These are phyloP conservation scores for Oryza meridionalis DNA, from an alignment of 176 grass and related monocot genomes.

Conservation along the genomic window DNA sequence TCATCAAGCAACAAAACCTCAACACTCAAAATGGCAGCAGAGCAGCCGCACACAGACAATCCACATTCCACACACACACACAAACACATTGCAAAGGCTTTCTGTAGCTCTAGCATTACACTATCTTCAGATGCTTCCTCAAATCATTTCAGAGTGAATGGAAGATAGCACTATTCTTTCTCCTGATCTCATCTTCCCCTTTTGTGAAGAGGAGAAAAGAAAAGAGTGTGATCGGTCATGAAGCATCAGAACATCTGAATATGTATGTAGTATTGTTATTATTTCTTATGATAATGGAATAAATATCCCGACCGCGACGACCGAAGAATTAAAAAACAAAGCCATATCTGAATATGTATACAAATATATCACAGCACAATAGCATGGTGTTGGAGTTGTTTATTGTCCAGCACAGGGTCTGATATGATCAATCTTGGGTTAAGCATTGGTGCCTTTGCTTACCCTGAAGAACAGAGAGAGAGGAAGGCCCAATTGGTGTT, in stretches of 20 bases:
- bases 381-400: constrained; percentile 14
- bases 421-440: constrained; percentile 1
- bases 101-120: constrained; percentile 9
- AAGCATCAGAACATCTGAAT: constrained; percentile 45
- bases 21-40: constrained; percentile 9
- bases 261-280: not conserved
- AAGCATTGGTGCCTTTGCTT: constrained; percentile 1
- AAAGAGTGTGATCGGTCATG: constrained; percentile 15
- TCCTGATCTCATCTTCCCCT: not conserved
- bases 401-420: not conserved
- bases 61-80: not conserved
- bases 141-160: not conserved
- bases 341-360: not conserved
- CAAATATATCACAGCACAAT: constrained; percentile 3
- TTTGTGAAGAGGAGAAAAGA: constrained; percentile 22
- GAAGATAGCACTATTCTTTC: not conserved
- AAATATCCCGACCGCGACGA: not conserved
- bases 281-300: not conserved
- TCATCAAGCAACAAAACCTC: constrained; percentile 26
- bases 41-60: not conserved
- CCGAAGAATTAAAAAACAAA: not conserved
- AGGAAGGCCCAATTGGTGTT: not conserved
- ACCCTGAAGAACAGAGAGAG: constrained; percentile 20
- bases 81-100: not conserved
- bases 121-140: constrained; percentile 23